Conservation (phyloP, 2,329 filamentous ascomycete species). For the Ophiocordyceps robertsii region DNA sequence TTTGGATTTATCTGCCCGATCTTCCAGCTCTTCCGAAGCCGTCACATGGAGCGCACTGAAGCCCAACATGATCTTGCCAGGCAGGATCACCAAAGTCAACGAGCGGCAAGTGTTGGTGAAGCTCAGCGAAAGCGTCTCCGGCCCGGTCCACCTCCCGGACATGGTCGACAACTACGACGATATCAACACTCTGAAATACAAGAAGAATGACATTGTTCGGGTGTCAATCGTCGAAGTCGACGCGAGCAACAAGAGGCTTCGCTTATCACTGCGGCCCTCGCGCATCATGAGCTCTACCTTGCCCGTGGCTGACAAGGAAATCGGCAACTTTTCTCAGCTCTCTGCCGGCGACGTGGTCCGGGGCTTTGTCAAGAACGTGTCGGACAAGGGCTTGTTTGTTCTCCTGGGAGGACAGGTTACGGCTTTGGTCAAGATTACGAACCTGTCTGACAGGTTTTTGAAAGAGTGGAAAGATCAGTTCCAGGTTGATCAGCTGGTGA, state of each 20-base stretch:
- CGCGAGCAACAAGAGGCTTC: conserved; percentile 68
- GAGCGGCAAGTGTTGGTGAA: conserved; percentile 78
- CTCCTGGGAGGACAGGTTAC: conserved; percentile 69
- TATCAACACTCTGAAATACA: conserved; percentile 60
- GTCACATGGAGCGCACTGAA: conserved; percentile 61
- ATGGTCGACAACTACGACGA: conserved; percentile 76
- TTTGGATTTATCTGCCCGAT: conserved; percentile 71
- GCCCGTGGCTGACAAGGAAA: conserved; percentile 67
- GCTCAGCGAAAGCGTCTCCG: conserved; percentile 67
- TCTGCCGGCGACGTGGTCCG: conserved; percentile 67
- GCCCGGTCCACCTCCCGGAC: conserved; percentile 70
- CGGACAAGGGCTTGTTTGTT: conserved; percentile 82
- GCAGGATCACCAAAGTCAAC: conserved; percentile 70
- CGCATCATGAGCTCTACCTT: conserved; percentile 79
- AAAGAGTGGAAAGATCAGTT: conserved; percentile 94
- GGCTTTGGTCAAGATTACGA: conserved; percentile 71
- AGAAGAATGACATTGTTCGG: conserved; percentile 75
- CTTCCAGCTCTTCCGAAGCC: conserved; percentile 30
- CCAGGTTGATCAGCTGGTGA: conserved; percentile 79
- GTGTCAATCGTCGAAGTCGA: conserved; percentile 79
- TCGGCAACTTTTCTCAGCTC: conserved; percentile 57
- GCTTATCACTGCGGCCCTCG: conserved; percentile 73
- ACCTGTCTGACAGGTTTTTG: conserved; percentile 79
- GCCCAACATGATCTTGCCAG: conserved; percentile 68
- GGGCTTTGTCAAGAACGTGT: conserved; percentile 83